Base-by-base conservation (phyloP, 306 rosid genomes). In the Morella rubra region DNA sequence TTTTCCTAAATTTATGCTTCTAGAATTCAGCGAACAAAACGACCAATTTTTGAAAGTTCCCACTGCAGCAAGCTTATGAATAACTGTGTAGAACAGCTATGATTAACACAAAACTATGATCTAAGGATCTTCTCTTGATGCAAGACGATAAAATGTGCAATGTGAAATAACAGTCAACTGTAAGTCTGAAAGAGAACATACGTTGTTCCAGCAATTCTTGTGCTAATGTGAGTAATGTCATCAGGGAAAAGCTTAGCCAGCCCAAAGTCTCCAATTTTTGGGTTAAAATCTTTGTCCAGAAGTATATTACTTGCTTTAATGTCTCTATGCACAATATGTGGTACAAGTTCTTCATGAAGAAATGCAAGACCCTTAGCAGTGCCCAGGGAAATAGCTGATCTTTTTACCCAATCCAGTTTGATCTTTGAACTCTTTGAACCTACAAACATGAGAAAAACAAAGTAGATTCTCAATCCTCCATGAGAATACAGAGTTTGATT, bases 191-290 rank as follows among this genome's bases (percentile, higher is more conserved):
- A 76, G 70, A 69, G 72, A n/a, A 67, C 90, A 22, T 96, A 96
- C 99, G 91, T 92, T 77, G 99, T 96, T 80, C 99, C 99, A 0
- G 99, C 98, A 75, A 96, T 96, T 87, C 90, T 91, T 20, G 99
- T 96, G 89, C 98, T 96, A 53, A 96, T 93, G 81, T 96, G 99
- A 79, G 97, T 96, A 67, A 96, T 92, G 59, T 87, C 84, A 75
- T 96, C 93, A 10, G 99, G 99, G 82, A 96, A 96, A 78, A 96
- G 87, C 82, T 91, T 96, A 50, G 99, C 99, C 90, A 96, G 79
- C 62, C 98, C 99, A 74, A 96, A 96, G 85, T 96, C 99, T 22
- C 99, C 99, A 37, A 96, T 92, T 83, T 96, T 96, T 2, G 99
- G 93, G 76, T 86, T 89, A 8, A 86, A 86, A 73, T 92, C 86